These are phyloP conservation scores for Phellopilus nigrolimitatus DNA, from an alignment of 1,284 basidiomycete species.

Conservation along the genomic window DNA sequence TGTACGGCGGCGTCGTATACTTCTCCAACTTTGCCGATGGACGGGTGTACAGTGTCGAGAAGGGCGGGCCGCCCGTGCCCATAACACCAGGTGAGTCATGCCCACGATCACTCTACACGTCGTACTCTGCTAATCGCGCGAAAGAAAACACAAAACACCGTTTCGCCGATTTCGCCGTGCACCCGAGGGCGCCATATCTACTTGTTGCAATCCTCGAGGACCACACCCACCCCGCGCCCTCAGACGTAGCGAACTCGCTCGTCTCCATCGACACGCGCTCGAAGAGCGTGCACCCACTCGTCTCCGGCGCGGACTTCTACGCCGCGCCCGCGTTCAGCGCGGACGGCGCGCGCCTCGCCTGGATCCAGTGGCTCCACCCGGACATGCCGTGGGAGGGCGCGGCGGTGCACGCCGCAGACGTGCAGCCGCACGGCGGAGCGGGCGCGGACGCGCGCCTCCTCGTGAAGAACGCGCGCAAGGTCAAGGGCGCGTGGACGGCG, in stretches of 20 bases:
- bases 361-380: constrained; percentile 72
- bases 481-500: constrained; percentile 46
- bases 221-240: constrained; percentile 55
- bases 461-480: constrained; percentile 31
- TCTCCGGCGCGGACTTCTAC: constrained; percentile 67
- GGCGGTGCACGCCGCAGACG: constrained; percentile 51
- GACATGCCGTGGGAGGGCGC: constrained; percentile 82
- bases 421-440: constrained; percentile 23
- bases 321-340: constrained; percentile 59
- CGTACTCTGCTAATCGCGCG: neutral
- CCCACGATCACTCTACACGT: no score
- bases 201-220: constrained; percentile 49
- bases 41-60: constrained; percentile 42
- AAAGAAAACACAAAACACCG: constrained; percentile 48
- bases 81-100: constrained; percentile 56
- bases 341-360: constrained; percentile 60
- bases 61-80: constrained; percentile 39
- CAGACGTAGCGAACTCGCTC: constrained; percentile 52
- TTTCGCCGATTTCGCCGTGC: constrained; percentile 50
- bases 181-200: constrained; percentile 31
- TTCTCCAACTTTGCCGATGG: constrained; percentile 54
- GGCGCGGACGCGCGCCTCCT: no score
- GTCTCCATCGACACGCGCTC: constrained; percentile 46
- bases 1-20: constrained; percentile 43
- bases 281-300: constrained; percentile 39